Evolutionary conservation across 805 yeast genomes (phyloP).

Genomic region (Maudiozyma saulgeensis): DNA sequence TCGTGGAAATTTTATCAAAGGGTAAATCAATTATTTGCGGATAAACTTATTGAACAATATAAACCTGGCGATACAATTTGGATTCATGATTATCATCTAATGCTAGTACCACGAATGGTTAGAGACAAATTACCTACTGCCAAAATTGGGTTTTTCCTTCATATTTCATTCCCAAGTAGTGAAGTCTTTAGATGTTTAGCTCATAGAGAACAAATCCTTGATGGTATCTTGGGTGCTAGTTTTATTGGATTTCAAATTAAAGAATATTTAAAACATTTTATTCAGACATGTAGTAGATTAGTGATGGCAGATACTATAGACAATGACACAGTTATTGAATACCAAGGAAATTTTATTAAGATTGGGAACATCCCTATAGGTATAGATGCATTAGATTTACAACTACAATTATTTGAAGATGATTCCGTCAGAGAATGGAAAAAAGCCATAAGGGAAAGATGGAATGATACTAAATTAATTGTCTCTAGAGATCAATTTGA

Average conservation of each 20-base stretch:
- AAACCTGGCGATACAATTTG: conserved; percentile 71
- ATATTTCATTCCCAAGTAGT: conserved; percentile 88
- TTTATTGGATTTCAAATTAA: conserved; percentile 82
- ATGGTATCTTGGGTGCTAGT: conserved; percentile 85
- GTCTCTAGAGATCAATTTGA: conserved; percentile 87
- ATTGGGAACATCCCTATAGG: conserved; percentile 67
- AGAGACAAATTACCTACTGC: conserved; percentile 70
- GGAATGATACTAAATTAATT: conserved; percentile 60
- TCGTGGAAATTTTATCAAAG: conserved; percentile 78
- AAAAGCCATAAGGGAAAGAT: conserved; percentile 59
- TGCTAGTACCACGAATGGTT: conserved; percentile 78
- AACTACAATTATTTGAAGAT: conserved; percentile 35
- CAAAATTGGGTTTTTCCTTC: conserved; percentile 83
- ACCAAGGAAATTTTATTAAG: conserved; percentile 45
- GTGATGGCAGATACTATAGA: conserved; percentile 66
- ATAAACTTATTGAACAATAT: conserved; percentile 56
- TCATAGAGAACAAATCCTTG: conserved; percentile 62
- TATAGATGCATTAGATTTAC: conserved; percentile 58
- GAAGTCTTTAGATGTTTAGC: conserved; percentile 94
- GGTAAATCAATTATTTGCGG: conserved; percentile 73
- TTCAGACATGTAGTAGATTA: conserved; percentile 80
- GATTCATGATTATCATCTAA: conserved; percentile 90
- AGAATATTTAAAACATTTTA: conserved; percentile 87
- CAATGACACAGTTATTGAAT: conserved; percentile 41
- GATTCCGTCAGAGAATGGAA: conserved; percentile 58